Base-by-base conservation (phyloP, 2,329 filamentous ascomycete species). In the Penicillium concentricum region DNA sequence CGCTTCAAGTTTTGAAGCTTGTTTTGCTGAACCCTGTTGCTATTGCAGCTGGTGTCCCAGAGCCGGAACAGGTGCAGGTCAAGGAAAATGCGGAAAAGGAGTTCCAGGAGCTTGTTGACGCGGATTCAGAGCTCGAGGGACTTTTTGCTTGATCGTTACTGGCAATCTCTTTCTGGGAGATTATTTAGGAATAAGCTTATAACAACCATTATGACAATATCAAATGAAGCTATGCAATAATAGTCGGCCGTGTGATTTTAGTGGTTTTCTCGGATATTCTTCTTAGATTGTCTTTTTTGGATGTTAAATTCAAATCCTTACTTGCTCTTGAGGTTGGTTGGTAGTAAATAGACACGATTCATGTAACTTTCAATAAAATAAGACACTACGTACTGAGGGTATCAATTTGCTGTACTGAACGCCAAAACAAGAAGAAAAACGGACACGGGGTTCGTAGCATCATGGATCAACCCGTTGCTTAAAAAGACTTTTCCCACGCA, bases 401-500 rank as follows among this genome's bases (percentile, higher is more conserved):
- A 66, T 66, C 63, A 60, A 59, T 60, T 43, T 59, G 30, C 35
- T 54, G 53, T 35, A 5, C 38, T 34, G 18, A 37, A 54, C 18
- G 35, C 54, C 44, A 49, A 22, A 42, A 44, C 5, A 18, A 15
- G 51, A 47, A 28, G 20, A n/a, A 44, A 51, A 18, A 44, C 12
- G 22, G 37, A 48, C 9, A 20, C 15, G 15, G 5, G 45, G 15
- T 15, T 39, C 20, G 8, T 20, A 18, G 13, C 28, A 57, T 69
- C 61, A 77, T 15, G 69, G 42, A 68, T 82, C 80, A 62, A 82
- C 80, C 44, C 87, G 85, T 80, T 97, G 92, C 76, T 97, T 97
- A 74, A 97, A 97, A 68, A 97, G 83, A 67, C 91, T 96, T 79
- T 97, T 97, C 18, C 93, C 93, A 60, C 87, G 84, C 69, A 99